Evolutionary conservation across 2,329 filamentous ascomycete genomes (phyloP).

Genomic region (Cadophora sp.): DNA sequence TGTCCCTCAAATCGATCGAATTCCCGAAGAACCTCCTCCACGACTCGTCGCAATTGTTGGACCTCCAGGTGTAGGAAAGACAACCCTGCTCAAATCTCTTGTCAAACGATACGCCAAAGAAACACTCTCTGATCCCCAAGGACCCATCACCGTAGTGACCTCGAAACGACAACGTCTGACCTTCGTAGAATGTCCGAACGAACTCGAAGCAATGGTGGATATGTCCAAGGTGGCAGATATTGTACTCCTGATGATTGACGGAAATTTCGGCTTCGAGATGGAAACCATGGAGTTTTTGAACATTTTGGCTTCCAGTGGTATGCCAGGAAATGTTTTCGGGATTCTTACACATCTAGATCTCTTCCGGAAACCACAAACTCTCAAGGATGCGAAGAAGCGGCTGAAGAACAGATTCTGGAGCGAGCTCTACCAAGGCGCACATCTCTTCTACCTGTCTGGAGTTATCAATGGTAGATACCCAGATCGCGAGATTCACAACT

Average conservation of each 20-base stretch:
- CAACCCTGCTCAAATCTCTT: constrained; percentile 91
- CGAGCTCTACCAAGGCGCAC: constrained; percentile 94
- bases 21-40: constrained; percentile 94
- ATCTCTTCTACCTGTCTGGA: constrained; percentile 95
- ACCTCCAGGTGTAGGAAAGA: constrained; percentile 94
- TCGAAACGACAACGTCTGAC: constrained; percentile 95
- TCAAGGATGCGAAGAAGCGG: constrained; percentile 94
- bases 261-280: constrained; percentile 99
- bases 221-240: constrained; percentile 97
- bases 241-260: constrained; percentile 96
- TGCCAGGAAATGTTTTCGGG: constrained; percentile 98
- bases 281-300: constrained; percentile 99
- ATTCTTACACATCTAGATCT: constrained; percentile 95
- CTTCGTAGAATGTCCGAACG: constrained; percentile 97
- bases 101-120: constrained; percentile 96
- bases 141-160: constrained; percentile 94
- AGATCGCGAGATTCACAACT: constrained; percentile 93
- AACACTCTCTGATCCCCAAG: constrained; percentile 85
- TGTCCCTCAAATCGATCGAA: constrained; percentile 93
- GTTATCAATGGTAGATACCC: constrained; percentile 97
- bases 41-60: constrained; percentile 94
- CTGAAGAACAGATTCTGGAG: constrained; percentile 97
- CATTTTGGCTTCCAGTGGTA: constrained; percentile 88
- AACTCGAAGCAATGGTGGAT: constrained; percentile 95
- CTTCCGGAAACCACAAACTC: constrained; percentile 89